Evolutionary conservation across 306 rosid species (phyloP), one percentile per base, ranked within the genome.

Genomic region (Malus sylvestris): DNA sequence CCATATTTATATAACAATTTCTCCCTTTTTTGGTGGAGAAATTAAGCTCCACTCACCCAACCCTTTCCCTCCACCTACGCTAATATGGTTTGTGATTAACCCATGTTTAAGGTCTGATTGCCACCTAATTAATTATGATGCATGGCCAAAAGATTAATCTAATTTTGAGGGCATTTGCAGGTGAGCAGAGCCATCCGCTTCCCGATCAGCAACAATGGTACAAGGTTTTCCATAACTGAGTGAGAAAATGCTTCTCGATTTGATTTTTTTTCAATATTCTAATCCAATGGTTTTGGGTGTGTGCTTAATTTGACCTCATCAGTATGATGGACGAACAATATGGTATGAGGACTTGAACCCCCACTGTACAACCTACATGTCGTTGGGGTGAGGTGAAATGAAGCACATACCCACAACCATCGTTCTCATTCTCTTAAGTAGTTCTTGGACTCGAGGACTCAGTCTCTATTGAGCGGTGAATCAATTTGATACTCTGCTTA

Each of bases 101-200:
- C 59, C 10, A 10, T 19, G 57, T 32, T 44, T 74, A 74, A 19
- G 78, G 60, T 45, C 46, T 66, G 29, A 66, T n/a, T 66, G 70
- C 70, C 49, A 35, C 70, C 51, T 20, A 64, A 64, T 32, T 64
- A 66, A 35, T 19, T 10, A 35, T 66, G 46, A 33, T 66, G 40
- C 68, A 5, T 63, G 40, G 22, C 42, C 9, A 11, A 19, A 18
- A 10, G 8, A 66, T 66, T 66, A 40, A 6, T 62, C 20, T 61
- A 51, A 15, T 45, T 19, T 33, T 44, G 20, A 60, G 32, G 70
- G 12, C 68, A 64, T 74, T 44, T 74, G 78, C 30, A 45, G 70
- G 59, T 62, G 60, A 74, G 30, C 59, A n/a, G 30, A 20, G 30
- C 61, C 68, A 44, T 52, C 32, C 35, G 62, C 70, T 61, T 73